These are phyloP conservation scores for Daldinia decipiens DNA, from an alignment of 495 filamentous ascomycete genomes.

Conservation along the genomic window DNA sequence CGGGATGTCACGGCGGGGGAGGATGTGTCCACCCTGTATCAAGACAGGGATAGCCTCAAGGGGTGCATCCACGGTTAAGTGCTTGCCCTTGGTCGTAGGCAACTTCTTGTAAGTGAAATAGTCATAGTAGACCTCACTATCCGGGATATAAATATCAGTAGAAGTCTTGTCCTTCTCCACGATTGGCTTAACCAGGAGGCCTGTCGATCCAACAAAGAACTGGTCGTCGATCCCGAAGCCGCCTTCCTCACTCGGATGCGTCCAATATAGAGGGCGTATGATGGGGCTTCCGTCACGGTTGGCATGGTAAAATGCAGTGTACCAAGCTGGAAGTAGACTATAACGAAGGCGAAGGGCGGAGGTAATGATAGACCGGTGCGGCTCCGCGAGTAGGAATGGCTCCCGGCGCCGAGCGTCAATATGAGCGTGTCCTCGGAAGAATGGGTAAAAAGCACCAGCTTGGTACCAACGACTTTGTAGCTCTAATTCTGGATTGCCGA, in stretches of 20 bases:
- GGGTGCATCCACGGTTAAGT: constrained; percentile 74
- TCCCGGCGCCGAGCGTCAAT: constrained; percentile 94
- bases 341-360: constrained; percentile 90
- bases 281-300: constrained; percentile 85
- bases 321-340: constrained; percentile 91
- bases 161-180: constrained; percentile 75
- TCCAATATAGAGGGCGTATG: constrained; percentile 89
- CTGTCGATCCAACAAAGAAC: constrained; percentile 86
- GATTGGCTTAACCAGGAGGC: constrained; percentile 88
- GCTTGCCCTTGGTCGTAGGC: constrained; percentile 70
- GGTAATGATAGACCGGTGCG: constrained; percentile 85
- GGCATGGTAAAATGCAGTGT: constrained; percentile 94
- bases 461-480: constrained; percentile 96
- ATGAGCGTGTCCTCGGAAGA: constrained; percentile 98
- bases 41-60: constrained; percentile 86
- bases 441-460: constrained; percentile 95
- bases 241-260: constrained; percentile 84
- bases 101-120: constrained; percentile 88
- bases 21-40: constrained; percentile 91
- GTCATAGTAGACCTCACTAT: constrained; percentile 89
- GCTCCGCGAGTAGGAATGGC: constrained; percentile 87
- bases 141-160: constrained; percentile 86
- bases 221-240: constrained; percentile 93
- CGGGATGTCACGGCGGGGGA: constrained; percentile 88
- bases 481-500: constrained; percentile 93